Evolutionary conservation across 1,139 yeast species (phyloP), one percentile per base, ranked within the genome.

Genomic region (Blastobotrys serpentis): DNA sequence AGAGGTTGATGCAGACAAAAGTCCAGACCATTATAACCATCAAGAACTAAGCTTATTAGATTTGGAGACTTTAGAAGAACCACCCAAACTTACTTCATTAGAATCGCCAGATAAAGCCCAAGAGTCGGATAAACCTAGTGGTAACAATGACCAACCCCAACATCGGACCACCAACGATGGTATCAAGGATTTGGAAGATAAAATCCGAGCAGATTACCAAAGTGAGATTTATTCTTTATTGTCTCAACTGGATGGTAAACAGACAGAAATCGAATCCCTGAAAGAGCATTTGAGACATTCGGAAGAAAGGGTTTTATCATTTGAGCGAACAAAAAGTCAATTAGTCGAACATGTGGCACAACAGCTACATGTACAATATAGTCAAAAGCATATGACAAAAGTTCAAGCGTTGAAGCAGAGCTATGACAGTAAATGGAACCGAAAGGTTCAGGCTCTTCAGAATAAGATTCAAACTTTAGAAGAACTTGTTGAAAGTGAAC

Each of bases 381-480:
- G 85, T 2, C 77, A 81, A 45, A 84, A 84, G 60, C 92, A 85
- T 60, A 84, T 79, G 56, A 75, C 76, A 51, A 84, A 84, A 58
- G 82, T 82, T 4, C 71, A 71, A 21, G 74, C 77, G 26, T 64
- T 81, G 55, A 78, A 77, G 59, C 73, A 72, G 51, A 77, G 77
- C 6, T 77, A 77, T 58, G 69, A 78, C 59, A 72, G 72, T 49
- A 76, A 77, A 13, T 77, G 76, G 60, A 67, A 73, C 47, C 66
- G 67, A 25, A 74, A 74, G 54, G 60, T 77, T 22, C 70, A 72
- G 69, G 49, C 71, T 71, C 43, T 65, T 72, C 52, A 70, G 48
- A 81, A 77, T 45, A 47, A 44, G 23, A 60, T 80, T 23, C 74
- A 72, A 29, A 74, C 73, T 17, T 64, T 79, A 37, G 73, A 71